These are phyloP conservation scores for Scheffersomyces segobiensis DNA, from an alignment of 1,139 yeast genomes.

Conservation along the genomic window DNA sequence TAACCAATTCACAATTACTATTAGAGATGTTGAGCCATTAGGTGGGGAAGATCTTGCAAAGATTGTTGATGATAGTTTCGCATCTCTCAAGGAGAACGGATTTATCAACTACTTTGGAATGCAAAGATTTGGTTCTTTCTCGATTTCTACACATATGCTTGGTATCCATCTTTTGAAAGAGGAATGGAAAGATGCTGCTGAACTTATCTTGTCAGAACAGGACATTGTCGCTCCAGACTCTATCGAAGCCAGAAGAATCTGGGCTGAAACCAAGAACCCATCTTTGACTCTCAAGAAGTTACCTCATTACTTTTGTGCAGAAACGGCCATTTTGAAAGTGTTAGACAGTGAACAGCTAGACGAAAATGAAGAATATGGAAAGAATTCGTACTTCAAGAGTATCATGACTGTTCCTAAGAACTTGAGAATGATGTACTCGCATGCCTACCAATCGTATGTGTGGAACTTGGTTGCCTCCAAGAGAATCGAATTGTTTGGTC, in stretches of 20 bases:
- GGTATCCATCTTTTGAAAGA: conserved; percentile 72
- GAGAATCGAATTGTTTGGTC: conserved; percentile 72
- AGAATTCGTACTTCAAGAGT: conserved; percentile 69
- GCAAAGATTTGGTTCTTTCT: conserved; percentile 97
- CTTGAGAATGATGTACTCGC: conserved; percentile 91
- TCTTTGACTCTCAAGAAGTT: conserved; percentile 61
- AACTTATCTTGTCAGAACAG: conserved; percentile 79
- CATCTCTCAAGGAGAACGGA: conserved; percentile 64
- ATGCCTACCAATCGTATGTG: conserved; percentile 93
- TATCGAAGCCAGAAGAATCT: conserved; percentile 73
- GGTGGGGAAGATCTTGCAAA: conserved; percentile 36
- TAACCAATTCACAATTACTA: conserved; percentile 81
- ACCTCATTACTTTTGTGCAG: conserved; percentile 91
- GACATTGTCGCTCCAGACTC: conserved; percentile 82
- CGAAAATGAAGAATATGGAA: conserved; percentile 45
- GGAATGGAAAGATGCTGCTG: conserved; percentile 80
- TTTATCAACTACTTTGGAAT: conserved; percentile 93
- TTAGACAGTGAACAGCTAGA: conserved; percentile 49
- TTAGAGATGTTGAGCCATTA: conserved; percentile 61
- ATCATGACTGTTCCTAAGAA: conserved; percentile 91
- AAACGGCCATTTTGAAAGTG: conserved; percentile 64
- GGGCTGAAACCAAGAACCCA: conserved; percentile 78
- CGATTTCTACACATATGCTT: conserved; percentile 83
- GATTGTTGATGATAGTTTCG: conserved; percentile 52
- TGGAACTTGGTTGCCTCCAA: conserved; percentile 90